Evolutionary conservation across 345 rosid genomes (phyloP).

Genomic region (Boechera retrofracta): DNA sequence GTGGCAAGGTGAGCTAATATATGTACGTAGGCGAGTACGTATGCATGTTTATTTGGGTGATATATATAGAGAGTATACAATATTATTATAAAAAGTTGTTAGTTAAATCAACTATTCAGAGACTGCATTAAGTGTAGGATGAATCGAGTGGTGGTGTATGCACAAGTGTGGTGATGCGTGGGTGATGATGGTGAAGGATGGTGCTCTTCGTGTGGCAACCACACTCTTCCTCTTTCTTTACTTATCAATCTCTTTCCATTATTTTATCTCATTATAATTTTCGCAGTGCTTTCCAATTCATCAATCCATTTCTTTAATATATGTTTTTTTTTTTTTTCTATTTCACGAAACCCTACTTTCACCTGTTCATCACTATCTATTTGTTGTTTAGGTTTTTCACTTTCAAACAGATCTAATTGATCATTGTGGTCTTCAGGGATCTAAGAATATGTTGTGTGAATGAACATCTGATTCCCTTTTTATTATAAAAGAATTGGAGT

Average conservation of each 20-base stretch:
- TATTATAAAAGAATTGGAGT: conserved; percentile 1
- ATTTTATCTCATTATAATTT: conserved; percentile 31
- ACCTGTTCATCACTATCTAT: conserved; percentile 25
- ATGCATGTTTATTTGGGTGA: conserved; percentile 19
- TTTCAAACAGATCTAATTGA: conserved; percentile 19
- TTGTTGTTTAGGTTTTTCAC: conserved; percentile 33
- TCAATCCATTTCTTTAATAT: conserved; percentile 38
- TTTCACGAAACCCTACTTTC: conserved; percentile 28
- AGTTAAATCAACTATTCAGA: background rate
- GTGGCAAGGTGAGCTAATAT: conserved; percentile 1
- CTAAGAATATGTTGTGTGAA: conserved; percentile 17
- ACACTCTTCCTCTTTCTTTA: conserved; percentile 49
- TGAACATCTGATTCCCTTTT: conserved; percentile 35
- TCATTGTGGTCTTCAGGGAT: conserved; percentile 30
- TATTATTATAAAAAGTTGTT: background rate
- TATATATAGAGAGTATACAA: background rate
- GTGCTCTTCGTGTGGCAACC: conserved; percentile 50
- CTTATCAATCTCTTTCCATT: conserved; percentile 33
- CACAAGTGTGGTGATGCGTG: conserved; percentile 42
- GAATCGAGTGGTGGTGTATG: conserved; percentile 31
- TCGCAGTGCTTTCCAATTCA: conserved; percentile 46
- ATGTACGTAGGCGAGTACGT: conserved; percentile 40
- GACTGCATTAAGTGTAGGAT: background rate
- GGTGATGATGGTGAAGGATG: conserved; percentile 45
- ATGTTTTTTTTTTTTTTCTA: background rate